Conservation (phyloP, 2,329 filamentous ascomycete genomes). For the Aschersonia sp. region DNA sequence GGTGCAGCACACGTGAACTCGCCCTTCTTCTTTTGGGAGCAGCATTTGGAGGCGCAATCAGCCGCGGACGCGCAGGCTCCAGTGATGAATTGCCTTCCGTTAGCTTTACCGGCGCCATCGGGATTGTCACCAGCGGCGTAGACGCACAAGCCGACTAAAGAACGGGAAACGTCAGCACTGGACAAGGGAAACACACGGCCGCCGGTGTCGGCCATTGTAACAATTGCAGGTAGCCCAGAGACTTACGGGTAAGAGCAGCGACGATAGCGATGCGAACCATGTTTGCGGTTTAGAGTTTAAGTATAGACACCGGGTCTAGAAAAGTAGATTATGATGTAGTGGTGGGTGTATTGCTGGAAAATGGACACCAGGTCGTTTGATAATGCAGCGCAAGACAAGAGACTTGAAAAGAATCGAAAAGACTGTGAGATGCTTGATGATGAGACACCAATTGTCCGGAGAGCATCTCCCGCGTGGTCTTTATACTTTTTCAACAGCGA, state of each 20-base stretch:
- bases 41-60: constrained; percentile 17
- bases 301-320: not conserved
- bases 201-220: no score
- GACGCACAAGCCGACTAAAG: constrained; percentile 5
- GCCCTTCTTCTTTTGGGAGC: constrained; percentile 7
- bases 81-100: constrained; percentile 14
- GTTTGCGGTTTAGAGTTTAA: constrained; percentile 13
- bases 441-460: not conserved
- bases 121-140: constrained; percentile 7
- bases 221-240: no score
- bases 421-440: not conserved
- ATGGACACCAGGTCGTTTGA: not conserved
- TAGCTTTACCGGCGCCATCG: constrained; percentile 10
- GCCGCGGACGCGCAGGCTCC: constrained; percentile 10
- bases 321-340: not conserved
- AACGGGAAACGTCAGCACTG: not conserved
- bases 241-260: constrained; percentile 11
- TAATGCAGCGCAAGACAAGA: not conserved
- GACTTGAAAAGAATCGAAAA: not conserved
- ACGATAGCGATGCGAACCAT: constrained; percentile 13
- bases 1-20: not conserved
- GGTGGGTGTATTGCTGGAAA: not conserved
- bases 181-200: not conserved
- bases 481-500: not conserved
- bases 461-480: not conserved